phyloP scores from a whole-genome alignment of 148 eudicot species.

The Cornus kousa region DNA sequence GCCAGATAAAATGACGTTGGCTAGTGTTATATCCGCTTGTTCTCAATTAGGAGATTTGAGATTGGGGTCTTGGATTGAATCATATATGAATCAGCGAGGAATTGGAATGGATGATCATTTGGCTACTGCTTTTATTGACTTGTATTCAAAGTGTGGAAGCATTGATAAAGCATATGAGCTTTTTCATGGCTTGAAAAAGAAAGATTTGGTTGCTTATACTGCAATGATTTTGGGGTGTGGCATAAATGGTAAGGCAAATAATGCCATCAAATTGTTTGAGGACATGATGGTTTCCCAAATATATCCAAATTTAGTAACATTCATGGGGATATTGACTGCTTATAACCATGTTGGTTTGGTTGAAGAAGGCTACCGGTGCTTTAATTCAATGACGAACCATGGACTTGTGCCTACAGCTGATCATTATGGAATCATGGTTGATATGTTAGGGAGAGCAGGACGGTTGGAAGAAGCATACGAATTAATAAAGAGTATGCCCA shows the following conservation, averaged over 20 bases:
- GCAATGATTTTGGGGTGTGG: slow-evolving; percentile 87
- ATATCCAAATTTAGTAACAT: slow-evolving; percentile 63
- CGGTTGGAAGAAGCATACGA: slow-evolving; percentile 67
- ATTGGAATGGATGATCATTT: slow-evolving; percentile 70
- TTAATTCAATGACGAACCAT: slow-evolving; percentile 46
- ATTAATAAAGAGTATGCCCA: slow-evolving; percentile 72
- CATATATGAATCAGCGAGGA: slow-evolving; percentile 36
- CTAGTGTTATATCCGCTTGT: slow-evolving; percentile 76
- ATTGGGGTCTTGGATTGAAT: slow-evolving; percentile 55
- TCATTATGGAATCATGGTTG: slow-evolving; percentile 81
- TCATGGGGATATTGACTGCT: slow-evolving; percentile 71
- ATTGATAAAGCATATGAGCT: slow-evolving; percentile 55
- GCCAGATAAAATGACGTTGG: slow-evolving; percentile 81
- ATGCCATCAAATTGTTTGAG: slow-evolving; percentile 59
- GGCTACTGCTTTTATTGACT: slow-evolving; percentile 65
- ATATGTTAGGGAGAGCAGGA: slow-evolving; percentile 73
- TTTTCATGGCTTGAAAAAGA: slow-evolving; percentile 50
- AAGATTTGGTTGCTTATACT: slow-evolving; percentile 76
- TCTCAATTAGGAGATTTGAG: slow-evolving; percentile 68
- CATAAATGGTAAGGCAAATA: slow-evolving; percentile 52
- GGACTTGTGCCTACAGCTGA: slow-evolving; percentile 63
- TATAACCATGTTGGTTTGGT: slow-evolving; percentile 79
- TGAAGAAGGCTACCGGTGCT: slow-evolving; percentile 73
- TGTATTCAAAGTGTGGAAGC: slow-evolving; percentile 74
- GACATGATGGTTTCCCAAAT: slow-evolving; percentile 52